These are phyloP conservation scores for Xylaria longipes DNA, from an alignment of 495 filamentous ascomycete genomes.

Conservation along the genomic window DNA sequence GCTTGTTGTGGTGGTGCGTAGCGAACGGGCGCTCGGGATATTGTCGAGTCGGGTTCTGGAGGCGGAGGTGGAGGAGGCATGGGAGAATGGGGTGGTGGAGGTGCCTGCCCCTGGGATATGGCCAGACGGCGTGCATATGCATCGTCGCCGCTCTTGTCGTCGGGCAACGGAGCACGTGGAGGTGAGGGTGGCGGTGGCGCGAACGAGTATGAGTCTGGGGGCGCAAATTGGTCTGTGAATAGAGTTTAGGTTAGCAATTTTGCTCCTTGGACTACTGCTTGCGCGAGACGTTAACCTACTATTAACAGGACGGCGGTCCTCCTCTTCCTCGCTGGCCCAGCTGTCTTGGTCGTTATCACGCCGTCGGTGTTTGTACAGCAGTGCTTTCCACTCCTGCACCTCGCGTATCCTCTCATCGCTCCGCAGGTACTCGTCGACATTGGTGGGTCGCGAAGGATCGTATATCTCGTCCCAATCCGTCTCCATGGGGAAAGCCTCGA, in stretches of 20 bases:
- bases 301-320: constrained; percentile 51
- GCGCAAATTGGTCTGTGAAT: constrained; percentile 71
- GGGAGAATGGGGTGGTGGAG: constrained; percentile 44
- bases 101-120: constrained; percentile 52
- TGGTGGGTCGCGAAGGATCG: constrained; percentile 83
- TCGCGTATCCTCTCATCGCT: constrained; percentile 85
- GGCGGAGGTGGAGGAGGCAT: constrained; percentile 45
- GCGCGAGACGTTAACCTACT: constrained; percentile 47
- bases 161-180: constrained; percentile 49
- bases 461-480: constrained; percentile 96
- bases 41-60: constrained; percentile 62
- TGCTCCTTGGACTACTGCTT: neutral
- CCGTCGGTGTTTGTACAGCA: constrained; percentile 78
- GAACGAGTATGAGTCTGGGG: constrained; percentile 70
- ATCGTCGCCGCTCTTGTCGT: constrained; percentile 72
- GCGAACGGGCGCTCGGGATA: constrained; percentile 86
- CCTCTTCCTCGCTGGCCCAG: constrained; percentile 66
- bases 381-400: constrained; percentile 86
- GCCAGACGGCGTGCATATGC: constrained; percentile 71
- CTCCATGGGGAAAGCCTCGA: constrained; percentile 61
- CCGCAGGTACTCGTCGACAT: constrained; percentile 82
- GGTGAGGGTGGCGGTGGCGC: constrained; percentile 70
- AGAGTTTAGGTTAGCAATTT: constrained; percentile 35
- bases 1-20: constrained; percentile 72
- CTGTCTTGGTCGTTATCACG: constrained; percentile 50